These are phyloP conservation scores for Castanea sativa DNA, from an alignment of 306 rosid genomes.

Conservation along the genomic window DNA sequence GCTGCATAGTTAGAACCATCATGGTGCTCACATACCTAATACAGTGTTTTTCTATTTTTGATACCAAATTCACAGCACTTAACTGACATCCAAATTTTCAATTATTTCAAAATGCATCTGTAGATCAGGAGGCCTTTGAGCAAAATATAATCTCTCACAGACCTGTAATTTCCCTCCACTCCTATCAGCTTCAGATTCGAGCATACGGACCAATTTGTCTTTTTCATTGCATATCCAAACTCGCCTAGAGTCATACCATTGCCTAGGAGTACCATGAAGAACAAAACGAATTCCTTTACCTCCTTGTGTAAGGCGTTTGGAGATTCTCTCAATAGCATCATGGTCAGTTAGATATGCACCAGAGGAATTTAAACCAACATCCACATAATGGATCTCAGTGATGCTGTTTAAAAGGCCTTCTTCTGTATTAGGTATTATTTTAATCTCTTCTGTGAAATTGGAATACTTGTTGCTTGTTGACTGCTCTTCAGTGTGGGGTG, in stretches of 20 bases:
- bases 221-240: conserved; percentile 66
- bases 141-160: conserved; percentile 53
- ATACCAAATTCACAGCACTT: background rate
- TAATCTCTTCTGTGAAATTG: conserved; percentile 21
- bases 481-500: conserved; percentile 22
- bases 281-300: conserved; percentile 41
- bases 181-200: conserved; percentile 47
- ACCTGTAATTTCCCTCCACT: conserved; percentile 52
- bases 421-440: conserved; percentile 46
- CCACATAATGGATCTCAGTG: conserved; percentile 71
- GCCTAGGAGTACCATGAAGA: conserved; percentile 93
- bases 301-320: conserved; percentile 37
- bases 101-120: conserved; percentile 94
- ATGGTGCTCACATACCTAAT: background rate
- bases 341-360: conserved; percentile 69
- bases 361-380: conserved; percentile 75
- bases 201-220: conserved; percentile 49
- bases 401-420: conserved; percentile 58
- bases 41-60: no score
- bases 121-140: conserved; percentile 52
- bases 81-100: conserved; percentile 53
- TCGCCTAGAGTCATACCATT: conserved; percentile 68
- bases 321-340: conserved; percentile 49
- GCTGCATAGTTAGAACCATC: background rate
- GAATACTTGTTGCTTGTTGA: background rate